Evolutionary conservation across 2,329 filamentous ascomycete species (phyloP).

Genomic region (Venturia asperata): DNA sequence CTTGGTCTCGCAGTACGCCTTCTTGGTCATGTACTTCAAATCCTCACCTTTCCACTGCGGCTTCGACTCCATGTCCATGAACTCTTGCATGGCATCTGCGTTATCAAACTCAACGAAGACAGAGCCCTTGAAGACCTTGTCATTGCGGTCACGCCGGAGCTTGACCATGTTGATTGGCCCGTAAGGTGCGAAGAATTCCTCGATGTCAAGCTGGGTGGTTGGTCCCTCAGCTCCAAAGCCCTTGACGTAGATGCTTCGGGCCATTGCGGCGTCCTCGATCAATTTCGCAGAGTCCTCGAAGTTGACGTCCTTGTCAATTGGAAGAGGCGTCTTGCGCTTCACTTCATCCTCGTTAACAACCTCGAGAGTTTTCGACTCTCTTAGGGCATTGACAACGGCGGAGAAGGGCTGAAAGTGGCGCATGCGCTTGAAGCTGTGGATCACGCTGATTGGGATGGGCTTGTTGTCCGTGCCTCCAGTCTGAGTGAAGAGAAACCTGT

Average conservation of each 20-base stretch:
- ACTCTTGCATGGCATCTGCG: constrained; percentile 71
- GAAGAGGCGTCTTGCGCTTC: constrained; percentile 66
- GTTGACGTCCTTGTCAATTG: constrained; percentile 23
- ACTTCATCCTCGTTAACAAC: constrained; percentile 61
- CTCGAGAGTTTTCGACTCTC: constrained; percentile 65
- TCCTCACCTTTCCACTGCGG: constrained; percentile 78
- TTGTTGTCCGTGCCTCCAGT: constrained; percentile 75
- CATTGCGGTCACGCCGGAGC: constrained; percentile 65
- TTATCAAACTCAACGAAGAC: constrained; percentile 89
- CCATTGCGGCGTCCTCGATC: constrained; percentile 59
- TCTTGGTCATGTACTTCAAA: constrained; percentile 79
- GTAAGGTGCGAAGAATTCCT: constrained; percentile 79
- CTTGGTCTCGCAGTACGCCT: constrained; percentile 61
- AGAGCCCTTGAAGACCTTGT: constrained; percentile 83
- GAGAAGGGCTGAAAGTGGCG: constrained; percentile 83
- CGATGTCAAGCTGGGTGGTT: constrained; percentile 85
- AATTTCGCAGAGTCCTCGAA: constrained; percentile 34
- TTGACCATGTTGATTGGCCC: constrained; percentile 76
- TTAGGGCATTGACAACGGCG: constrained; percentile 74
- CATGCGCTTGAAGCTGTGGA: constrained; percentile 93
- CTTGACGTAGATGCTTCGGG: constrained; percentile 81
- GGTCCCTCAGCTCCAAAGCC: constrained; percentile 82
- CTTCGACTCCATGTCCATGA: constrained; percentile 70
- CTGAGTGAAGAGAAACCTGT: constrained; percentile 77
- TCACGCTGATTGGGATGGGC: constrained; percentile 67